Evolutionary conservation across 2,329 filamentous ascomycete species (phyloP), one percentile per base, ranked within the genome.

Genomic region (Endothia cerciana): DNA sequence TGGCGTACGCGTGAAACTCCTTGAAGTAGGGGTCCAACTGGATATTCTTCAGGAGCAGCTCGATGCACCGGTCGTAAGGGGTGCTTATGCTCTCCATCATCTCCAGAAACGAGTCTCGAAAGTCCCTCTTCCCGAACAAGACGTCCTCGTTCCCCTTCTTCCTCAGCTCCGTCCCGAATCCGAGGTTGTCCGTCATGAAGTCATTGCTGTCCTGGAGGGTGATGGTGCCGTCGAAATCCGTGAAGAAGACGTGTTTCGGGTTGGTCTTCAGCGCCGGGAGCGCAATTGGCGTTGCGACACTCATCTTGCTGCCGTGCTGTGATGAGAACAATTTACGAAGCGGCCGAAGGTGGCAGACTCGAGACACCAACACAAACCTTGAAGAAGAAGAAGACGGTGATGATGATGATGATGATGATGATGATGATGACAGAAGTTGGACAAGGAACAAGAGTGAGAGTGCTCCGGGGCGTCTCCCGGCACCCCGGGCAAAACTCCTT

Each of bases 151-250:
- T 97, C 70, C 88, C 87, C 75, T 89, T 79, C 65, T 85, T 85
- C 69, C 95, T 92, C 71, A 87, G 86, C 69, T 86, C 87, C 36
- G 78, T 74, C 60, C 95, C 95, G 75, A 90, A 97, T 69, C 95
- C 95, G 68, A 97, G 85, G 79, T 92, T 95, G 82, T 98, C 95
- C 65, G 94, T 97, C 88, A 94, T 82, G 77, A 79, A 86, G 78
- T 87, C 86, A 75, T 89, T 90, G 76, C 82, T 86, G 78, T 89
- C 87, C 73, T 85, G 82, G 64, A 83, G 85, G 59, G 94, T 97
- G 76, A 97, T 94, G 63, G 94, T 98, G 74, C 95, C 95, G 79
- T 99, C 95, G 76, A 98, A 98, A 81, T 99, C 95, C 72, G 94
- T 97, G 83, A 98, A 98, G 86, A 99, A 97, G 83, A 99, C 94